phyloP scores from a whole-genome alignment of 2,329 filamentous ascomycete genomes.

The Fusarium nodosum region DNA sequence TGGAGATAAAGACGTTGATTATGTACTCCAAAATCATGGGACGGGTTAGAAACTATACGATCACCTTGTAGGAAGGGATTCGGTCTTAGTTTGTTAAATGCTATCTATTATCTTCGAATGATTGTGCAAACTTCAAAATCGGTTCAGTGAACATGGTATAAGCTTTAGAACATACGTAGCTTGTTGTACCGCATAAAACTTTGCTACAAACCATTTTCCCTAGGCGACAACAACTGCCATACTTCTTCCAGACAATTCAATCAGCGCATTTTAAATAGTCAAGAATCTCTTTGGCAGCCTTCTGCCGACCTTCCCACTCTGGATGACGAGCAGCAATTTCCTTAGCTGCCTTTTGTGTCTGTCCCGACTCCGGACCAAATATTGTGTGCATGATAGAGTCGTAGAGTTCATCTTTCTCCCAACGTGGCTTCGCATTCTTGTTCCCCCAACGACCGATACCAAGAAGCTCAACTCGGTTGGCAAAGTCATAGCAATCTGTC shows the following conservation, averaged over 20 bases:
- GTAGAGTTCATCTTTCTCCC: background rate
- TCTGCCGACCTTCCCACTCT: background rate
- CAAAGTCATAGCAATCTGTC: background rate
- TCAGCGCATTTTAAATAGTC: background rate
- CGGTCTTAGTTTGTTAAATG: background rate
- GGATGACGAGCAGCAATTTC: background rate
- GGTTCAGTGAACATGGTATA: no score
- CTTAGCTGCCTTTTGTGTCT: background rate
- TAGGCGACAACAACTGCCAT: no score
- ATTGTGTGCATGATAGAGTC: background rate
- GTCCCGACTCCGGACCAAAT: fast-evolving
- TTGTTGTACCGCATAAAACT: no score
- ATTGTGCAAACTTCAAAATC: no score
- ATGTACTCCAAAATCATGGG: slow-evolving; percentile 12
- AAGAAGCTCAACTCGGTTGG: slow-evolving; percentile 1
- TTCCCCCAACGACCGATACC: background rate
- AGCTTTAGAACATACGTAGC: no score
- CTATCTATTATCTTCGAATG: background rate
- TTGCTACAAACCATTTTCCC: no score
- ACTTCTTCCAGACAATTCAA: no score
- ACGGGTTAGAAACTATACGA: background rate
- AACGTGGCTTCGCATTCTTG: background rate
- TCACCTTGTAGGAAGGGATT: background rate
- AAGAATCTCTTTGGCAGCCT: background rate
- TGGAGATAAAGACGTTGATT: slow-evolving; percentile 22